These are phyloP conservation scores for Pichia occidentalis DNA, from an alignment of 805 yeast species.

Conservation along the genomic window DNA sequence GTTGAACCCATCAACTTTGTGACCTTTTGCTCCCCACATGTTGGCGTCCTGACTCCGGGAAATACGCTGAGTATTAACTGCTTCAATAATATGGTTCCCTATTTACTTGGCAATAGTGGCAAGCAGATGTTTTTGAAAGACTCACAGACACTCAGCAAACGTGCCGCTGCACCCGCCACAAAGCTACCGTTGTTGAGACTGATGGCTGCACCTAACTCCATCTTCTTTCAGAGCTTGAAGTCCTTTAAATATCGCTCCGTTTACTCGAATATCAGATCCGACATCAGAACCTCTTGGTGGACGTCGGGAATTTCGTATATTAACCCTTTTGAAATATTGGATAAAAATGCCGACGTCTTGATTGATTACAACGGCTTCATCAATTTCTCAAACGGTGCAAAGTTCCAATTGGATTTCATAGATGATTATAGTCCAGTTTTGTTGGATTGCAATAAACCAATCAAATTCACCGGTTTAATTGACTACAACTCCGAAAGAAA, in stretches of 20 bases:
- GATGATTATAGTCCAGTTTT: slow-evolving; percentile 51
- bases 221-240: slow-evolving; percentile 51
- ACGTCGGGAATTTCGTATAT: slow-evolving; percentile 61
- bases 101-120: slow-evolving; percentile 64
- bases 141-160: slow-evolving; percentile 9
- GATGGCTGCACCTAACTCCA: slow-evolving; percentile 59
- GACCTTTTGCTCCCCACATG: slow-evolving; percentile 65
- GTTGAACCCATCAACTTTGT: slow-evolving; percentile 55
- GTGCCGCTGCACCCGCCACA: neutral
- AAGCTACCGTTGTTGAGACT: slow-evolving; percentile 48
- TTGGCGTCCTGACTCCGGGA: slow-evolving; percentile 61
- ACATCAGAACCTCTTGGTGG: slow-evolving; percentile 77
- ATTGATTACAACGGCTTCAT: slow-evolving; percentile 39
- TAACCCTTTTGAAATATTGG: slow-evolving; percentile 50
- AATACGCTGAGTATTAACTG: slow-evolving; percentile 39
- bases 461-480: slow-evolving; percentile 26
- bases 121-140: slow-evolving; percentile 66
- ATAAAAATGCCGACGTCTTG: slow-evolving; percentile 27
- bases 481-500: slow-evolving; percentile 13
- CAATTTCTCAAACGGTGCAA: slow-evolving; percentile 31
- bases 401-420: slow-evolving; percentile 38
- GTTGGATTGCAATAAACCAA: slow-evolving; percentile 43
- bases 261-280: slow-evolving; percentile 75
- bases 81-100: slow-evolving; percentile 61
- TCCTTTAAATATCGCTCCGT: slow-evolving; percentile 47